Evolutionary conservation across 31 red algal genomes (phyloP), one percentile per base, ranked within the genome.

Genomic region (Odonthalia washingtoniensis): DNA sequence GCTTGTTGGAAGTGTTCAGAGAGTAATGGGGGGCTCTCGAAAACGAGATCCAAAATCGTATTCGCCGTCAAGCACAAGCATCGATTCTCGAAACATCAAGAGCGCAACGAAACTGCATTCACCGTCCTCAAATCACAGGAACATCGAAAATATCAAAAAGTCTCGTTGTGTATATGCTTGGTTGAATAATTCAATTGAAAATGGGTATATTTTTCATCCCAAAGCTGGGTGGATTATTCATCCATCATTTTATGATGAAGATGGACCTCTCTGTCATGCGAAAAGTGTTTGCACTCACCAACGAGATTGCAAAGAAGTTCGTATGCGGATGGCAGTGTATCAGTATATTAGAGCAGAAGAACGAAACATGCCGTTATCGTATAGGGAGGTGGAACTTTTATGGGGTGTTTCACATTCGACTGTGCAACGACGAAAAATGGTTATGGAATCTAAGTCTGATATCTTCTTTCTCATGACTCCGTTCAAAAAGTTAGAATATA

Each of bases 211-310:
- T 12, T 34, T 21, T 28, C 66, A 70, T 37, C 66, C 66, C 34
- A 37, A 70, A 34, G 66, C 66, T 28, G 66, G 66, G 28, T 70
- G 66, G 66, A 70, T 70, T 27, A 70, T 70, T 28, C 66, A 70
- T 70, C 66, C 66, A 37, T 70, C 66, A 12, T 70, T 21, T 32
- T 70, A 70, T 32, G 66, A 70, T 32, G 66, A 70, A 21, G 66
- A 70, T 21, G 9, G 28, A 28, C 66, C 66, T 28, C 66, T 70
- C 28, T 70, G 66, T 32, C 14, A 28, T 12, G 9, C 66, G 16
- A 37, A 70, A 12, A 37, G 28, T 27, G 66, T 34, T 6, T 70
- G 66, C 66, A 70, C 28, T 28, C 66, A 70, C 28, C n/a, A 70
- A 6, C 66, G 66, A 9, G 66, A 70, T 70, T 70, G 66, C 31